A percentile compares a stretch with the other conserved stretches of the same genome.
phyloP scores from a whole-genome alignment of 768 basidiomycete genomes.

The Saitozyma sp. region DNA sequence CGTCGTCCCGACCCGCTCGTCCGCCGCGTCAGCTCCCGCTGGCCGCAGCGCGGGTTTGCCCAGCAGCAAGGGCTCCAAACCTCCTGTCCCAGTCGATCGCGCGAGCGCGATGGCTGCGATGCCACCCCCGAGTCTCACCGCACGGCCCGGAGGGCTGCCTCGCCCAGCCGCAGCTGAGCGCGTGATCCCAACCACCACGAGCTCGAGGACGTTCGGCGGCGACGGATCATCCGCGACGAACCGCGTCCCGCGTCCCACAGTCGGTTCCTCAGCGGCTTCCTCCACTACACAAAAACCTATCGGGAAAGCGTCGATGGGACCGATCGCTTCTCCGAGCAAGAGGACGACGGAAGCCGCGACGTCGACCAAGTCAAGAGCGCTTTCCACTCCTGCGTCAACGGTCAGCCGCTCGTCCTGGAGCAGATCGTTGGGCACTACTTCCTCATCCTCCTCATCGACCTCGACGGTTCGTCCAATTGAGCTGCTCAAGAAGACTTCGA shows the following conservation, averaged over 20 bases:
- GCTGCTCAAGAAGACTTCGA: background rate
- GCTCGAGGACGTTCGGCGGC: background rate
- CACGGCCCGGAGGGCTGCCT: too few relatives aligned
- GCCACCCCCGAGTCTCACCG: too few relatives aligned
- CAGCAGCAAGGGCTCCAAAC: too few relatives aligned
- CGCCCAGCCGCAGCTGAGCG: background rate
- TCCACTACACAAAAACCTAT: background rate
- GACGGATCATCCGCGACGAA: background rate
- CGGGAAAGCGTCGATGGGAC: background rate
- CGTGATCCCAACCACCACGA: background rate
- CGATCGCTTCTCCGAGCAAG: background rate
- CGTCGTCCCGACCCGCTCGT: too few relatives aligned
- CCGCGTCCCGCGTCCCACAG: background rate
- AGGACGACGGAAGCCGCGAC: too few relatives aligned
- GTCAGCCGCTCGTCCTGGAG: background rate
- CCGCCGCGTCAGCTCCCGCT: too few relatives aligned
- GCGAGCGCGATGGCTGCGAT: too few relatives aligned
- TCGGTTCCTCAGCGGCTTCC: background rate
- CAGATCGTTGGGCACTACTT: background rate
- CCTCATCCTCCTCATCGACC: background rate
- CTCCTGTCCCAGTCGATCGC: too few relatives aligned
- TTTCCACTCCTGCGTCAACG: constrained; percentile 20
- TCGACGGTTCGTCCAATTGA: background rate
- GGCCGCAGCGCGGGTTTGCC: too few relatives aligned
- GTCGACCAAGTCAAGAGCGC: constrained; percentile 9